Evolutionary conservation across 2,329 filamentous ascomycete genomes (phyloP).

Genomic region (Paraphaeosphaeria sporulosa): DNA sequence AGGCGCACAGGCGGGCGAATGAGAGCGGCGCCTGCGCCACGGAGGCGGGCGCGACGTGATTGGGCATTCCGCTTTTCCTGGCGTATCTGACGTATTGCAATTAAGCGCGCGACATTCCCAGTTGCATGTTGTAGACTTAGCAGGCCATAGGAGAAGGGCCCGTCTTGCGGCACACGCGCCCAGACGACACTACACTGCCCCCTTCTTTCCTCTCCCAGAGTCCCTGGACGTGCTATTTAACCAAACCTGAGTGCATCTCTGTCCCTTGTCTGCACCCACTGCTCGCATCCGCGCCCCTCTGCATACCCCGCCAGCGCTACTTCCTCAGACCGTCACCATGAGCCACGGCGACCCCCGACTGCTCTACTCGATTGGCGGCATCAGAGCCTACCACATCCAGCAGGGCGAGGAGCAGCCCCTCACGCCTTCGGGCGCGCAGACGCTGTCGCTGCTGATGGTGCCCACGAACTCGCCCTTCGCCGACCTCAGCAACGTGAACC

Average conservation of each 20-base stretch:
- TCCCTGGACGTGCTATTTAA: slow-evolving; percentile 16
- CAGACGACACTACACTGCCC: slow-evolving; percentile 11
- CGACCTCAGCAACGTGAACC: slow-evolving; percentile 63
- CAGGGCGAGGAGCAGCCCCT: slow-evolving; percentile 85
- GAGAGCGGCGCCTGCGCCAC: slow-evolving; percentile 2
- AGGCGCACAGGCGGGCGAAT: too few species aligned
- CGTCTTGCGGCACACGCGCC: slow-evolving; percentile 11
- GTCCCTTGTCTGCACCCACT: neutral
- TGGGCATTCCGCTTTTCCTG: neutral
- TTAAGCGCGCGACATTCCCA: slow-evolving; percentile 25
- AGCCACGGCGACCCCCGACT: slow-evolving; percentile 64
- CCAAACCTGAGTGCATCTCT: neutral
- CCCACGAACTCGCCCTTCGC: slow-evolving; percentile 80
- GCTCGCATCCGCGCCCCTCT: slow-evolving; percentile 4
- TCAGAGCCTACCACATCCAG: slow-evolving; percentile 89
- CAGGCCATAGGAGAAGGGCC: slow-evolving; percentile 16
- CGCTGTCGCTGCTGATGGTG: slow-evolving; percentile 93
- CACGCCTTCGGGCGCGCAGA: slow-evolving; percentile 86
- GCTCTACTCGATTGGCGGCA: slow-evolving; percentile 74
- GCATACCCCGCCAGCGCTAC: slow-evolving; percentile 11
- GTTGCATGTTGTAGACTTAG: slow-evolving; percentile 16
- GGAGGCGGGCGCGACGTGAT: neutral
- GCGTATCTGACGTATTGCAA: slow-evolving; percentile 20
- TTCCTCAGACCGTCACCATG: slow-evolving; percentile 48
- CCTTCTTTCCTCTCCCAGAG: slow-evolving; percentile 6